A percentile compares a stretch with the other conserved stretches of the same genome.
Evolutionary conservation across 495 filamentous ascomycete species (phyloP).

Genomic region (Penicillium fimorum): DNA sequence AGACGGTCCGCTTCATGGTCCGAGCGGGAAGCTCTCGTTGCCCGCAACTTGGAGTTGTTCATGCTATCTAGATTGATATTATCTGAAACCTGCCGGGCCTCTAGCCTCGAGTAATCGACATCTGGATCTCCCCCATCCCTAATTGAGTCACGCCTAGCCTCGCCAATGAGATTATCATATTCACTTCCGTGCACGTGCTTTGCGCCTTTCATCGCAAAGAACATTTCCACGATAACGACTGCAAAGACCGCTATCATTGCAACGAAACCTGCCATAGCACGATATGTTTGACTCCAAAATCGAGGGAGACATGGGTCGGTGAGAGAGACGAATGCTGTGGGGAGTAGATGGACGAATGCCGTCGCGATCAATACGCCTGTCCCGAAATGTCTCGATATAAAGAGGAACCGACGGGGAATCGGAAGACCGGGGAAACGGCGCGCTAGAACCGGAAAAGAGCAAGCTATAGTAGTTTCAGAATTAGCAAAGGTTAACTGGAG

Average conservation of each 20-base stretch:
- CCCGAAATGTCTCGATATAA: conserved; percentile 79
- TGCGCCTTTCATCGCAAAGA: conserved; percentile 59
- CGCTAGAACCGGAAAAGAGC: conserved; percentile 54
- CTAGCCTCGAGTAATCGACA: conserved; percentile 25
- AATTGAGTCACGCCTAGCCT: conserved; percentile 25
- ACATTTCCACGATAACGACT: conserved; percentile 75
- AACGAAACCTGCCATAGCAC: conserved; percentile 72
- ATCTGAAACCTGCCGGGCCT: conserved; percentile 17
- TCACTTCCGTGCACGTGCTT: conserved; percentile 50
- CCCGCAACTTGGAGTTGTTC: conserved; percentile 9
- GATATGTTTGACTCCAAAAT: conserved; percentile 70
- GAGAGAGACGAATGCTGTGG: conserved; percentile 77
- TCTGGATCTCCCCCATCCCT: conserved; percentile 20
- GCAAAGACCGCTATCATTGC: conserved; percentile 75
- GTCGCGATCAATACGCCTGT: conserved; percentile 85
- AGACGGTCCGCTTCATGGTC: conserved; percentile 14
- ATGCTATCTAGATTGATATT: conserved; percentile 30
- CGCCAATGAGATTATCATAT: conserved; percentile 45
- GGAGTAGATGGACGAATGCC: conserved; percentile 84
- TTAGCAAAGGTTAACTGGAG: conserved; percentile 3
- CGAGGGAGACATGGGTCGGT: conserved; percentile 76
- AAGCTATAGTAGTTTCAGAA: conserved; percentile 34
- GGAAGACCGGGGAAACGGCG: conserved; percentile 49
- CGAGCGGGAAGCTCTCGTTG: conserved; percentile 12
- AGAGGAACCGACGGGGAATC: conserved; percentile 58